Conservation (phyloP, 2,329 filamentous ascomycete species). For the Exophiala lecanii-corni region DNA sequence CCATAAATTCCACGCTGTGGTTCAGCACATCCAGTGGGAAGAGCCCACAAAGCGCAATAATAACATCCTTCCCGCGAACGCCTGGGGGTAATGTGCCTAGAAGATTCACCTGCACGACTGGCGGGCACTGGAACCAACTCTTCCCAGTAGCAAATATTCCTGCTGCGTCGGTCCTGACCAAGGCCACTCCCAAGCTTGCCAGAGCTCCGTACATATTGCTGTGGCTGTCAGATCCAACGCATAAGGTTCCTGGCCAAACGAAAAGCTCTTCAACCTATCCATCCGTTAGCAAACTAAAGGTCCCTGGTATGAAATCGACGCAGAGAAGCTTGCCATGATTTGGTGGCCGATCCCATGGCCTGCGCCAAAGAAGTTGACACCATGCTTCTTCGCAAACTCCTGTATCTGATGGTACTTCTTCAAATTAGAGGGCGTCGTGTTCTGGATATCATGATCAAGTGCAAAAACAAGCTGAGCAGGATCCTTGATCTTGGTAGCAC, state of each 20-base stretch:
- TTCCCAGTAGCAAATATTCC: slow-evolving; percentile 76
- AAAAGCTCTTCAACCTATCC: slow-evolving; percentile 66
- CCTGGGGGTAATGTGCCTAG: slow-evolving; percentile 70
- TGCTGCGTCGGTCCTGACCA: slow-evolving; percentile 84
- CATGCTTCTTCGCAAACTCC: slow-evolving; percentile 73
- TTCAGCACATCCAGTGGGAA: slow-evolving; percentile 89
- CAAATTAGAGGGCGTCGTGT: slow-evolving; percentile 70
- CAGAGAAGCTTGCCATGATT: slow-evolving; percentile 53
- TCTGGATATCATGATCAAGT: slow-evolving; percentile 84
- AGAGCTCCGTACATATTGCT: slow-evolving; percentile 77
- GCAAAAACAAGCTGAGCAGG: slow-evolving; percentile 74
- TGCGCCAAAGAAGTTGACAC: slow-evolving; percentile 71
- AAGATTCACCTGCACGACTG: slow-evolving; percentile 73
- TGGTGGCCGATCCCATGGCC: slow-evolving; percentile 85
- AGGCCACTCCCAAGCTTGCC: slow-evolving; percentile 68
- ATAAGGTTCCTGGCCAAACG: slow-evolving; percentile 79
- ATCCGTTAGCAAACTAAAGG: background rate
- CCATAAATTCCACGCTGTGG: slow-evolving; percentile 83
- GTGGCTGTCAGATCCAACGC: slow-evolving; percentile 68
- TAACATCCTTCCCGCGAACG: slow-evolving; percentile 90
- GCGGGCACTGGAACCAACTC: slow-evolving; percentile 88
- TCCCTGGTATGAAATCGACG: background rate
- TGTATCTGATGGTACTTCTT: slow-evolving; percentile 80
- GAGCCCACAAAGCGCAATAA: slow-evolving; percentile 78
- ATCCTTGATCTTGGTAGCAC: slow-evolving; percentile 68